Evolutionary conservation across 1,139 yeast genomes (phyloP), one percentile per base, ranked within the genome.

Genomic region (Candida freyschussii): DNA sequence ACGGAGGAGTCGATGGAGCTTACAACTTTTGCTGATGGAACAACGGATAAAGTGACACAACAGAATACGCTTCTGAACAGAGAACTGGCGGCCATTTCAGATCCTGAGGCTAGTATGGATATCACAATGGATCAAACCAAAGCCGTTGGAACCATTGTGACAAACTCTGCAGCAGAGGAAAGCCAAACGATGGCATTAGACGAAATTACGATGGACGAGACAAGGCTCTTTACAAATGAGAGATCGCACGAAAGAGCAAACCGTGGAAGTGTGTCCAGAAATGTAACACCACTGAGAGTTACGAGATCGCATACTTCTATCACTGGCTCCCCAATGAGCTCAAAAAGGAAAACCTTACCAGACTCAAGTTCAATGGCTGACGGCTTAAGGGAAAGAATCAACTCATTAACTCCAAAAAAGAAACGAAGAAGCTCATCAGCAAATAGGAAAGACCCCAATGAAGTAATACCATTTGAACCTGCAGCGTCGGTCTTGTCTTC

Each of bases 101-200:
- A 27, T 7, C 10, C 21, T 5, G 27, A 26, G 4, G 18, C 17
- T 9, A 22, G 21, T 4, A 27, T 25, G 27, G 32, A 45, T n/a
- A n/a, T 30, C 7, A 36, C 49, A 4, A 49, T 52, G 53, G 55
- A 52, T 13, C 44, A 51, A 17, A 53, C 57, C 0, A 27, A 21
- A 15, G 23, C 27, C 5, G 24, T 29, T 15, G 45, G 43, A 2
- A 13, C 21, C 3, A 24, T 39, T 17, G 10, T 21, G 19, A n/a
- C 17, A 11, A n/a, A 15, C 7, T 13, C 24, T 7, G 12, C 15
- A 10, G 24, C 18, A 5, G 19, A 13, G 13, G 20, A 29, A 9
- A 45, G 40, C 12, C 27, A 36, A 10, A 36, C 45, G 16, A 21
- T 26, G 10, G 14, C 34, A 5, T 25, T 36, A 27, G 24, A 33